These are phyloP conservation scores for Teratosphaeria zuluensis DNA, from an alignment of 2,329 filamentous ascomycete genomes.

Conservation along the genomic window DNA sequence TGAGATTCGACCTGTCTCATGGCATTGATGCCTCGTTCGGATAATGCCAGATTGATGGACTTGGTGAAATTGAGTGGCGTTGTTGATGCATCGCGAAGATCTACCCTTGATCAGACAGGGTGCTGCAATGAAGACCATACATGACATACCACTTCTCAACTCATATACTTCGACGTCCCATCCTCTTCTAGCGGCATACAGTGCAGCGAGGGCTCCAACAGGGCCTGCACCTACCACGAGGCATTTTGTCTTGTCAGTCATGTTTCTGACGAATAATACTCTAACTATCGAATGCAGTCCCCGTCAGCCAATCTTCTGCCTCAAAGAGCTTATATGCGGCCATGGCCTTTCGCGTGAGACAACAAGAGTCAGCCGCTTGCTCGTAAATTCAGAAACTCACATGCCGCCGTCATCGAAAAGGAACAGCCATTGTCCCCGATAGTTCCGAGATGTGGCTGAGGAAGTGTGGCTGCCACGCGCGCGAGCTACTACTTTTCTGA, in stretches of 20 bases:
- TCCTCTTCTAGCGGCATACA: slow-evolving; percentile 84
- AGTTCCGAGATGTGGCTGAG: background rate
- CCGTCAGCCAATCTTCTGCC: background rate
- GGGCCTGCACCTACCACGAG: slow-evolving; percentile 87
- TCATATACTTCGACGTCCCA: slow-evolving; percentile 92
- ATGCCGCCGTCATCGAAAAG: background rate
- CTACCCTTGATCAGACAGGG: slow-evolving; percentile 38
- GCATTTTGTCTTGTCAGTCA: slow-evolving; percentile 16
- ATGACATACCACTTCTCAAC: slow-evolving; percentile 66
- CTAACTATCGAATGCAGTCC: background rate
- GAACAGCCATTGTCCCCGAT: background rate
- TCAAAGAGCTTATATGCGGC: background rate
- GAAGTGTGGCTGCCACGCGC: background rate
- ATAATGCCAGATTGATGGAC: slow-evolving; percentile 95
- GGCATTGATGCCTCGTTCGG: slow-evolving; percentile 85
- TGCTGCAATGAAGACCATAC: background rate
- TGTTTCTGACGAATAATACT: background rate
- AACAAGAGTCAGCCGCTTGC: background rate
- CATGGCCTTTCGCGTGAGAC: background rate
- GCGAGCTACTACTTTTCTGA: background rate
- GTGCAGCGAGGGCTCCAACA: slow-evolving; percentile 79
- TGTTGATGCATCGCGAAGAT: slow-evolving; percentile 74
- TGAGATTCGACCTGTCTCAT: slow-evolving; percentile 61
- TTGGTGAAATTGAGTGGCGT: slow-evolving; percentile 89
- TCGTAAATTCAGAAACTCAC: background rate